Evolutionary conservation across 129 eudicot genomes (phyloP).

Genomic region (Lactuca saligna): DNA sequence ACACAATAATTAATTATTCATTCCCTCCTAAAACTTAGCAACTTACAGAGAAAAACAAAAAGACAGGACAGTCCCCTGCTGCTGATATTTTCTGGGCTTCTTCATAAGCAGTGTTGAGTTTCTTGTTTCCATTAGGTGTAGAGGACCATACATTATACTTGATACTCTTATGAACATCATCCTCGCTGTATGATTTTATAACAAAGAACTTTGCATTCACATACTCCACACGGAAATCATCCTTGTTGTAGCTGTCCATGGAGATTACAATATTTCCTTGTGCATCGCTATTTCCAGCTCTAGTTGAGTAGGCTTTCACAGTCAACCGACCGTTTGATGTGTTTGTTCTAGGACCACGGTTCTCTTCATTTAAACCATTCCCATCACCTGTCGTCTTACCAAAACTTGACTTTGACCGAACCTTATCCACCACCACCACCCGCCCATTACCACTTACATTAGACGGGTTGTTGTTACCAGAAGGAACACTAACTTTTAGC

Average conservation of each 20-base stretch:
- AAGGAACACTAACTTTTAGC: constrained; percentile 40
- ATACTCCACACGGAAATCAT: constrained; percentile 66
- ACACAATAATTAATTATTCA: too few relatives aligned
- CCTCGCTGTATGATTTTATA: constrained; percentile 95
- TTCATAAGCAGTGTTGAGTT: constrained; percentile 74
- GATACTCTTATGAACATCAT: constrained; percentile 96
- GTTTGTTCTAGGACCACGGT: constrained; percentile 61
- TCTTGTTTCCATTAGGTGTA: constrained; percentile 91
- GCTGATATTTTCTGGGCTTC: constrained; percentile 62
- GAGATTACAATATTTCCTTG: constrained; percentile 71
- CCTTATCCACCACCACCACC: constrained; percentile 37
- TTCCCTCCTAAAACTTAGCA: constrained; percentile 18
- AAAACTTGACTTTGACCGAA: constrained; percentile 38
- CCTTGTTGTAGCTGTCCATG: constrained; percentile 70
- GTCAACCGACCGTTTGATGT: constrained; percentile 52
- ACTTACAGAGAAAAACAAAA: constrained; percentile 92
- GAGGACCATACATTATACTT: constrained; percentile 95
- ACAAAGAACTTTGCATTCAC: constrained; percentile 76
- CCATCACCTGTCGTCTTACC: constrained; percentile 41
- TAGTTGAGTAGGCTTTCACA: constrained; percentile 74
- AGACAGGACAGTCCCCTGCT: constrained; percentile 69
- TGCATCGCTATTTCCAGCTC: constrained; percentile 68
- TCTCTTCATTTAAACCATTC: constrained; percentile 54
- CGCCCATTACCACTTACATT: constrained; percentile 36
- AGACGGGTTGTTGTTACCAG: constrained; percentile 45